phyloP scores from a whole-genome alignment of 345 rosid genomes.

The Populus alba region DNA sequence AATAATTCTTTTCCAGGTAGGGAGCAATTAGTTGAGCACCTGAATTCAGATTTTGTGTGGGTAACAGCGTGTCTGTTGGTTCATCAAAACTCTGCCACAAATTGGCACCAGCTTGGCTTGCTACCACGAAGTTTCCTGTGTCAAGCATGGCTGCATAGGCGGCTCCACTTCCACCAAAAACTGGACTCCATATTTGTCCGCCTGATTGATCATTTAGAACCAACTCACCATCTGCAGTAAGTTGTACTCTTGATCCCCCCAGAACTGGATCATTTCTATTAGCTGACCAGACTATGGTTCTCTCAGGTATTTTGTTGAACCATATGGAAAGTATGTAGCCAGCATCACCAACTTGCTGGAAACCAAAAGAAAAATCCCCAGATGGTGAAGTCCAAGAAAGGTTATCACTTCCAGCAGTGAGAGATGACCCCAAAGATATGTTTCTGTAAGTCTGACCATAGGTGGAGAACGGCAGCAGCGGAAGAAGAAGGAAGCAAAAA shows the following conservation, averaged over 20 bases:
- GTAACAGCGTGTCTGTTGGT: constrained; percentile 58
- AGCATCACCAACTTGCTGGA: constrained; percentile 17
- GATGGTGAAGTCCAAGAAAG: constrained; percentile 42
- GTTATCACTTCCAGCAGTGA: constrained; percentile 20
- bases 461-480: constrained; percentile 16
- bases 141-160: constrained; percentile 49
- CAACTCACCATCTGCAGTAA: constrained; percentile 34
- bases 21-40: constrained; percentile 22
- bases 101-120: not conserved
- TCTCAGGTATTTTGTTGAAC: constrained; percentile 42
- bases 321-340: constrained; percentile 40
- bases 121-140: constrained; percentile 48
- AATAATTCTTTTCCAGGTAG: constrained; percentile 23
- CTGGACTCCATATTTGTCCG: constrained; percentile 32
- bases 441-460: constrained; percentile 25
- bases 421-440: constrained; percentile 24
- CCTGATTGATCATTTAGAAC: constrained; percentile 37
- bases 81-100: constrained; percentile 49
- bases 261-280: constrained; percentile 26
- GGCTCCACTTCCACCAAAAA: constrained; percentile 10
- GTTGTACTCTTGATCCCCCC: constrained; percentile 38
- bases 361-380: constrained; percentile 54
- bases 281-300: constrained; percentile 53
- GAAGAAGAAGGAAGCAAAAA: constrained; percentile 15
- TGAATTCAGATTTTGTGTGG: constrained; percentile 34